Evolutionary conservation across 1,284 basidiomycete species (phyloP).

Genomic region (Trametes polyzona): DNA sequence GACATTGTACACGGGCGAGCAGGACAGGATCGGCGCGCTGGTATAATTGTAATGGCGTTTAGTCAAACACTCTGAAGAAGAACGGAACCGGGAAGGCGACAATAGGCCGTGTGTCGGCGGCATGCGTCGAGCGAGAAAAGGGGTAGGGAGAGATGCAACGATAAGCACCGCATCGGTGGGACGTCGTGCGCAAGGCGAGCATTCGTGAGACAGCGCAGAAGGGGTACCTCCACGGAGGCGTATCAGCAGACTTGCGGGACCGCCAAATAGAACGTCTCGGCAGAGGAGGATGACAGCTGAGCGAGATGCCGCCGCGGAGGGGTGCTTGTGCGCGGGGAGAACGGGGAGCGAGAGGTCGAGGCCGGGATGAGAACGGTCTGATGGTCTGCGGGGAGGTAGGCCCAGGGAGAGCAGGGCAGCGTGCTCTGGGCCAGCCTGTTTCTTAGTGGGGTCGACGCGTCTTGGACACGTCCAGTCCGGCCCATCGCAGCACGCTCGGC

Average conservation of each 20-base stretch:
- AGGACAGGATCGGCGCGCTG: too few species aligned
- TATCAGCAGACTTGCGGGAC: conserved; percentile 2
- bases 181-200: not conserved
- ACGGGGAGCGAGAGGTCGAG: not conserved
- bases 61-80: too few species aligned
- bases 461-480: too few species aligned
- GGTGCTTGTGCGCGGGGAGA: too few species aligned
- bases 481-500: not conserved
- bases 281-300: too few species aligned
- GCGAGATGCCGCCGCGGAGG: too few species aligned
- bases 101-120: not conserved
- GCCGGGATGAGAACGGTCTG: not conserved
- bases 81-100: not conserved
- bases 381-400: conserved; percentile 8
- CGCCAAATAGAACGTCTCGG: not conserved
- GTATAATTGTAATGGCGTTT: too few species aligned
- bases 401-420: not conserved
- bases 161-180: conserved; percentile 5
- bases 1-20: too few species aligned
- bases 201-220: not conserved
- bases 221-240: not conserved
- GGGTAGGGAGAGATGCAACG: not conserved
- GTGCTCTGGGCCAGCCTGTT: conserved; percentile 2
- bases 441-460: not conserved
- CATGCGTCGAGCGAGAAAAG: not conserved